Base-by-base conservation (phyloP, 257 asterid genomes). In the Anisodus tanguticus region DNA sequence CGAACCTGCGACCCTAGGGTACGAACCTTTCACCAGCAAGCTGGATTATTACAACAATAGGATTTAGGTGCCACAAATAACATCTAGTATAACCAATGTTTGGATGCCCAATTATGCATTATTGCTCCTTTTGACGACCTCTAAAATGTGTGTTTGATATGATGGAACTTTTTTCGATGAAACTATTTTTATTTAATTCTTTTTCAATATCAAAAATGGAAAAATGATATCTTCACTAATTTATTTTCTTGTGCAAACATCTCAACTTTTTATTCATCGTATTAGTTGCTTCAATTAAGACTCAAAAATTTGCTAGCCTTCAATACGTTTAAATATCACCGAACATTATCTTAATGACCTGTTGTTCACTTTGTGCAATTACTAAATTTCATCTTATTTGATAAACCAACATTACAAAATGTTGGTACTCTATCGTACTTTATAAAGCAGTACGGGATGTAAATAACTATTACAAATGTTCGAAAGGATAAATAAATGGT, bases 51-150 rank as follows among this genome's bases (percentile, higher is more conserved):
- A 22, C 17, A 72, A 45, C n/a, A 49, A 49, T 22, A 7, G 22
- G 3, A 68, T 15, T 37, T 68, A 74, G 81, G 62, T 74, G 62
- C 43, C 62, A 74, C 17, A 19, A 74, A 74, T 13, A 74, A 74
- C 60, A 49, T 49, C 3, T 47, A 35, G 81, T 49, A 19, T 3
- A 49, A 19, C 41, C 22, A 49, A 11, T 74, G 80, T 19, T 19
- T 72, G 39, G 17, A 74, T 6, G 60, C 22, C 60, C 10, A 74
- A 74, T 49, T 26, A 26, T 49, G 62, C 58, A 5, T 49, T 22
- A 6, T 74, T 49, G 57, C 45, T 74, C 62, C 17, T 49, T 12
- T 74, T 74, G 43, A 2, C 9, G 45, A 49, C 45, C 39, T 72
- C 19, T 45, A 47, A 72, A 70, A 41, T 8, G 8, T 41, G 55